Percentiles rank a stretch among this genome's conserved stretches.
Evolutionary conservation across 2,329 filamentous ascomycete species (phyloP).

Genomic region (Aureobasidium mangrovei): DNA sequence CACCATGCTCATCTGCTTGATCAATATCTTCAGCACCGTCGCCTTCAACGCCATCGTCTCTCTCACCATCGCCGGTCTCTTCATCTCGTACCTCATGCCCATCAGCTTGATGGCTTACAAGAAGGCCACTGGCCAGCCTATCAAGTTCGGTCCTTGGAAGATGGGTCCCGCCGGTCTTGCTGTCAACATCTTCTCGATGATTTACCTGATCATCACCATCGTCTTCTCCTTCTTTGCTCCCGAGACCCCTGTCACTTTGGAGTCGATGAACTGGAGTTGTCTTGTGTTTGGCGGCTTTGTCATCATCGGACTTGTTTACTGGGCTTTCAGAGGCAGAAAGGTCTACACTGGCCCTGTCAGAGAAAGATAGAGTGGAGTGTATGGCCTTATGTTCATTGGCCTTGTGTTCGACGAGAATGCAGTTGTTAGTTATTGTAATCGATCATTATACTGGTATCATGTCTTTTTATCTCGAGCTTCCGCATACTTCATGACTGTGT

Average conservation of each 20-base stretch:
- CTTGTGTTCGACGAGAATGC: too few species aligned
- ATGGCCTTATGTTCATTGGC: too few species aligned
- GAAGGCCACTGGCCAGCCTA: constrained; percentile 23
- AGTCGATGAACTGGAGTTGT: constrained; percentile 13
- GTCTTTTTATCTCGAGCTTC: too few species aligned
- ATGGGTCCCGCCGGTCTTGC: constrained; percentile 20
- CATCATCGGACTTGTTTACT: constrained; percentile 1
- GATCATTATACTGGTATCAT: too few species aligned
- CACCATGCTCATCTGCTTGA: constrained; percentile 36
- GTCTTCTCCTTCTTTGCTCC: constrained; percentile 35
- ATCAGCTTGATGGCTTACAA: constrained; percentile 24
- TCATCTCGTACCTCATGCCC: constrained; percentile 43
- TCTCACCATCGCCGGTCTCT: constrained; percentile 41
- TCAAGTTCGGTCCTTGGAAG: constrained; percentile 25
- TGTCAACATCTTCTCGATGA: constrained; percentile 1
- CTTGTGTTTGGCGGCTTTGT: constrained; percentile 21
- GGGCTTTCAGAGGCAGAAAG: too few species aligned
- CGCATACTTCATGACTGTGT: too few species aligned
- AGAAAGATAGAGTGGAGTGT: too few species aligned
- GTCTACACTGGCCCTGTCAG: too few species aligned
- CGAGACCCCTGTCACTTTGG: constrained; percentile 28
- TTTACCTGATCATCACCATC: constrained; percentile 18
- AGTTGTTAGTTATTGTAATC: too few species aligned
- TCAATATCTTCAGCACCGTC: constrained; percentile 44
- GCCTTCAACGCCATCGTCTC: constrained; percentile 49